phyloP scores from a whole-genome alignment of 2,329 filamentous ascomycete species.

The Dendryphion nanum region DNA sequence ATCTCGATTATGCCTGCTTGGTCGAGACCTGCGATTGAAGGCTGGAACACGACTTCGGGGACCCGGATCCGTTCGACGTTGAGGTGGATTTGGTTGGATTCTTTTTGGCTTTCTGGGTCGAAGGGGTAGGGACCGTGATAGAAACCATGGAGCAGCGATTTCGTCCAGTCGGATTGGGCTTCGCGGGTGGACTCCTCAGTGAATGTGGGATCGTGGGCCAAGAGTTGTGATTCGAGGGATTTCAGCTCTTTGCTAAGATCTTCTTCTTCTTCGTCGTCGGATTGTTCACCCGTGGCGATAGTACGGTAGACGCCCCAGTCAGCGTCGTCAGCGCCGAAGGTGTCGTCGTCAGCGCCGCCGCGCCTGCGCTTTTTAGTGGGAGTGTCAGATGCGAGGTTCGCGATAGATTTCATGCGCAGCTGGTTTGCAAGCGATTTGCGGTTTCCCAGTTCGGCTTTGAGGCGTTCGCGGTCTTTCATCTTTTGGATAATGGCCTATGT shows the following conservation, averaged over 20 bases:
- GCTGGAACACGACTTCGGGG: slow-evolving; percentile 90
- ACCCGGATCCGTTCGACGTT: slow-evolving; percentile 96
- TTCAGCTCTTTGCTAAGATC: slow-evolving; percentile 75
- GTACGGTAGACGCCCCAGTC: slow-evolving; percentile 97
- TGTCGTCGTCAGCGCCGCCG: slow-evolving; percentile 88
- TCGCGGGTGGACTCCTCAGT: slow-evolving; percentile 90
- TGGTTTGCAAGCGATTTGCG: slow-evolving; percentile 94
- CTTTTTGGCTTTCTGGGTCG: slow-evolving; percentile 72
- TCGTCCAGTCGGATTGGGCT: slow-evolving; percentile 93
- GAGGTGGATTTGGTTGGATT: slow-evolving; percentile 86
- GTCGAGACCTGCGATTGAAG: slow-evolving; percentile 85
- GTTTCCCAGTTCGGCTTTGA: slow-evolving; percentile 93
- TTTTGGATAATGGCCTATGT: slow-evolving; percentile 64
- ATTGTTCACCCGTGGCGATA: slow-evolving; percentile 76
- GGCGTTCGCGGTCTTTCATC: slow-evolving; percentile 89
- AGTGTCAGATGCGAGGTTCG: slow-evolving; percentile 88
- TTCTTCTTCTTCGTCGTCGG: slow-evolving; percentile 89
- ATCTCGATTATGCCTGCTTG: slow-evolving; percentile 94
- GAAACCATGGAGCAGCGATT: slow-evolving; percentile 86
- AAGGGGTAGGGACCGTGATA: slow-evolving; percentile 83
- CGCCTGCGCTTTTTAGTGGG: slow-evolving; percentile 79
- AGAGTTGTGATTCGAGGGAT: slow-evolving; percentile 76
- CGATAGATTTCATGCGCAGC: slow-evolving; percentile 97
- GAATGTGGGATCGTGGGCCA: slow-evolving; percentile 84
- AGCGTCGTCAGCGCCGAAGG: slow-evolving; percentile 94